These are phyloP conservation scores for Alternaria sp. DNA, from an alignment of 2,329 filamentous ascomycete species.

Conservation along the genomic window DNA sequence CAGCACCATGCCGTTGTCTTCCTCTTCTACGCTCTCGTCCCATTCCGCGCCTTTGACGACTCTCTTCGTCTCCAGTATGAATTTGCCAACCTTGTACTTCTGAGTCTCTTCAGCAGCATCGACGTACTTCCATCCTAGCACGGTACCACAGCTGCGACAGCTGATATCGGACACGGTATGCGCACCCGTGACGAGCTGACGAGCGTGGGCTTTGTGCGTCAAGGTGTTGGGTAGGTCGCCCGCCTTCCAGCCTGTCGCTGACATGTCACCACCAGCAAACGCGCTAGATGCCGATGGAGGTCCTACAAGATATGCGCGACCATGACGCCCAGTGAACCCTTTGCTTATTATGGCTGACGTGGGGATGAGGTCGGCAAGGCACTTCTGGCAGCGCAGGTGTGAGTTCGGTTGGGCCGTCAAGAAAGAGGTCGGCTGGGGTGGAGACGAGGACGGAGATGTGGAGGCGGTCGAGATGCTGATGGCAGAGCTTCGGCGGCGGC, in stretches of 20 bases:
- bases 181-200: conserved; percentile 67
- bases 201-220: conserved; percentile 61
- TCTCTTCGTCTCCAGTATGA: conserved; percentile 67
- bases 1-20: conserved; percentile 14
- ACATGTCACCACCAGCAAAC: conserved; percentile 6
- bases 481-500: conserved; percentile 52
- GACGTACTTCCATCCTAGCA: conserved; percentile 71
- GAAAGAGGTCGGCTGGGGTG: conserved; percentile 33
- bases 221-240: conserved; percentile 64
- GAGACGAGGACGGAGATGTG: conserved; percentile 28
- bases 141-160: conserved; percentile 62
- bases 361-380: conserved; percentile 64
- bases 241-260: conserved; percentile 18
- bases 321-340: conserved; percentile 69
- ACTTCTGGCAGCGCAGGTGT: conserved; percentile 65
- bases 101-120: conserved; percentile 66
- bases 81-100: conserved; percentile 71
- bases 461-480: conserved; percentile 36
- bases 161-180: conserved; percentile 68
- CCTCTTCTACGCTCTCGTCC: conserved; percentile 51
- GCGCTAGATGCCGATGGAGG: conserved; percentile 47
- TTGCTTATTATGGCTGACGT: conserved; percentile 67
- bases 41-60: conserved; percentile 59
- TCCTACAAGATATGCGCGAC: conserved; percentile 68
- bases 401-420: conserved; percentile 52